Conservation (phyloP, 2,329 filamentous ascomycete genomes). For the Aspergillus eucalypticola region DNA sequence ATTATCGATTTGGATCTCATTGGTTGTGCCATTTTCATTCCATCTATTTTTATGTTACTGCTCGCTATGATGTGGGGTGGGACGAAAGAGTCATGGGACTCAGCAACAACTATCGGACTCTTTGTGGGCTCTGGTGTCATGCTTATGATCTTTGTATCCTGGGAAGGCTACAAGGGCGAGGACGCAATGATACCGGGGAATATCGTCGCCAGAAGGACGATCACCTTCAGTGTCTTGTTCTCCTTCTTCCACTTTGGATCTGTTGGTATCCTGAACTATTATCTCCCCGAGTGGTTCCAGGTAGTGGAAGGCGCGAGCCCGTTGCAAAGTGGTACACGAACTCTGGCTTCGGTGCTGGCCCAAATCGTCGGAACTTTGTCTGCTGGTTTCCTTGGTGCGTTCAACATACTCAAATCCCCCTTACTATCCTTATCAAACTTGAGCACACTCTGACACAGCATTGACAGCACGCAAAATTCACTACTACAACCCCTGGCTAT, state of each 20-base stretch:
- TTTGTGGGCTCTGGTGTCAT: not conserved
- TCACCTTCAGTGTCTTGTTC: not conserved
- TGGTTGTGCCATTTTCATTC: not conserved
- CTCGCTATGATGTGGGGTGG: not conserved
- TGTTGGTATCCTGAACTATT: not conserved
- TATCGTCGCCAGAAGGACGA: not conserved
- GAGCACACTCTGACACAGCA: not conserved
- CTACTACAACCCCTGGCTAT: conserved; percentile 11
- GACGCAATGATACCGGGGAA: conserved; percentile 10
- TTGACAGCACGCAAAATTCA: not conserved
- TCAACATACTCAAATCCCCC: no score
- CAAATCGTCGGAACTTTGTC: not conserved
- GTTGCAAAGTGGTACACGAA: not conserved
- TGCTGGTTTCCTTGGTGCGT: not conserved
- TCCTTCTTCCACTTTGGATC: not conserved
- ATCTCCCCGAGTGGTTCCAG: not conserved
- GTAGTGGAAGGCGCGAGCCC: not conserved
- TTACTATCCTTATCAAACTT: no score
- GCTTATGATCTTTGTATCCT: conserved; percentile 3
- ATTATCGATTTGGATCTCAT: not conserved
- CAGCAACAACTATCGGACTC: not conserved
- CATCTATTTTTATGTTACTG: not conserved
- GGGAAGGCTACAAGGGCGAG: conserved; percentile 7
- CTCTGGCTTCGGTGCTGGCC: not conserved
- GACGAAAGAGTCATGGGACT: not conserved